Percentiles rank a stretch among this genome's conserved stretches.
phyloP scores from a whole-genome alignment of 2,329 filamentous ascomycete genomes.

The Trichoderma atroviride region DNA sequence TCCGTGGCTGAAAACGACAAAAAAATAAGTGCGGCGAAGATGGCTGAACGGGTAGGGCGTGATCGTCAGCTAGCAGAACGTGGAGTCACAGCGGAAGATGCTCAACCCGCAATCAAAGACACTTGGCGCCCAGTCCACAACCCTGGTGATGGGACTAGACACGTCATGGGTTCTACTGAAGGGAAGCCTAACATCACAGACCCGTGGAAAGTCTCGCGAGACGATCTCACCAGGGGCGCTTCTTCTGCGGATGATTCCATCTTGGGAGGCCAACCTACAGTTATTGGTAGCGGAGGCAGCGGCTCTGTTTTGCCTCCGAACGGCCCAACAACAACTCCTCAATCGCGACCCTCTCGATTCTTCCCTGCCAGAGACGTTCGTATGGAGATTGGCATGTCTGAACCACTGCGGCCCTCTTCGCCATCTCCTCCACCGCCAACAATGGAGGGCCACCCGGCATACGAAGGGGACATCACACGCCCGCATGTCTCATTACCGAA shows the following conservation, averaged over 20 bases:
- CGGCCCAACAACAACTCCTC: conserved; percentile 43
- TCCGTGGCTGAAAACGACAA: conserved; percentile 53
- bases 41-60: conserved; percentile 45
- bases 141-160: conserved; percentile 43
- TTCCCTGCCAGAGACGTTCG: conserved; percentile 60
- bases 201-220: conserved; percentile 39
- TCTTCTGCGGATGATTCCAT: conserved; percentile 33
- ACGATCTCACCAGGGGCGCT: conserved; percentile 31
- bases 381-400: conserved; percentile 43
- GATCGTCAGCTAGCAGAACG: conserved; percentile 50
- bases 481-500: conserved; percentile 72
- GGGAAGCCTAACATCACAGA: conserved; percentile 35
- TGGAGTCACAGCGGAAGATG: conserved; percentile 48
- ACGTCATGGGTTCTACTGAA: conserved; percentile 33
- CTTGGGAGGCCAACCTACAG: conserved; percentile 33
- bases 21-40: conserved; percentile 44
- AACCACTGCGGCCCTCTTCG: conserved; percentile 53
- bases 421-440: conserved; percentile 74
- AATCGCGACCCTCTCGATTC: conserved; percentile 60
- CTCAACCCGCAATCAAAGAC: conserved; percentile 54
- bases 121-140: conserved; percentile 54
- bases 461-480: conserved; percentile 64
- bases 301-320: conserved; percentile 35
- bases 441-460: conserved; percentile 70
- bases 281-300: conserved; percentile 35